A percentile compares a stretch with the other conserved stretches of the same genome.
Conservation (phyloP, 164 flowering plant species). For the Malania oleifera region DNA sequence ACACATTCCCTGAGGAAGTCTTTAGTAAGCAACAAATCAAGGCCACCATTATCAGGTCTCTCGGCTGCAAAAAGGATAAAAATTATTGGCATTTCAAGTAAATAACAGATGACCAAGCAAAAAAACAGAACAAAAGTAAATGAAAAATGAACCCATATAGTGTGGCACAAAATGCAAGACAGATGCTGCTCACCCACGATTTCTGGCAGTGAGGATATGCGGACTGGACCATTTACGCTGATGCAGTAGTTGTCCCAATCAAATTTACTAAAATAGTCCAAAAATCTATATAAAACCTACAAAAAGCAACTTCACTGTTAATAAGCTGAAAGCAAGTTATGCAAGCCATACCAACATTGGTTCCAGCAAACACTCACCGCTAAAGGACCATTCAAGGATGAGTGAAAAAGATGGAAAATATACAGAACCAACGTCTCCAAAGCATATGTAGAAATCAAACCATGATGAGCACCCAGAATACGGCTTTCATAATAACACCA, state of each 20-base stretch:
- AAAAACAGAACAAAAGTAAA: neutral
- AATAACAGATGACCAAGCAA: neutral
- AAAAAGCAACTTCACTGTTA: conserved; percentile 5
- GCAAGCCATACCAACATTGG: neutral
- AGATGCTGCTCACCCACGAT: conserved; percentile 49
- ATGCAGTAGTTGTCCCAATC: conserved; percentile 87
- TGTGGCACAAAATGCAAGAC: neutral
- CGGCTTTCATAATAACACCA: conserved; percentile 99
- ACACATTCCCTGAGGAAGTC: conserved; percentile 58
- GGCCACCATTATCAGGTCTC: conserved; percentile 48
- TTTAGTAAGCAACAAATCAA: conserved; percentile 52
- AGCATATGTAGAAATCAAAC: conserved; percentile 89
- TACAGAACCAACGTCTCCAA: conserved; percentile 84
- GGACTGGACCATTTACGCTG: conserved; percentile 76
- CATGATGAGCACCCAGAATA: conserved; percentile 92
- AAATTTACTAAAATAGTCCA: conserved; percentile 90
- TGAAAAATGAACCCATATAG: neutral
- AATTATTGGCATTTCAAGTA: neutral
- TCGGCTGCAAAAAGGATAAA: conserved; percentile 48
- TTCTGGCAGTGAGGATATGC: conserved; percentile 62
- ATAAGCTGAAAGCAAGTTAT: neutral
- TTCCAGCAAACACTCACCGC: conserved; percentile 46
- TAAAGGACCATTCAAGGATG: conserved; percentile 69
- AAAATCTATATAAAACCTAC: conserved; percentile 81
- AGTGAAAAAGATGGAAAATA: conserved; percentile 69